Base-by-base conservation (phyloP, 371 early-diverging fungal species). In the Agmasoma carcini region DNA sequence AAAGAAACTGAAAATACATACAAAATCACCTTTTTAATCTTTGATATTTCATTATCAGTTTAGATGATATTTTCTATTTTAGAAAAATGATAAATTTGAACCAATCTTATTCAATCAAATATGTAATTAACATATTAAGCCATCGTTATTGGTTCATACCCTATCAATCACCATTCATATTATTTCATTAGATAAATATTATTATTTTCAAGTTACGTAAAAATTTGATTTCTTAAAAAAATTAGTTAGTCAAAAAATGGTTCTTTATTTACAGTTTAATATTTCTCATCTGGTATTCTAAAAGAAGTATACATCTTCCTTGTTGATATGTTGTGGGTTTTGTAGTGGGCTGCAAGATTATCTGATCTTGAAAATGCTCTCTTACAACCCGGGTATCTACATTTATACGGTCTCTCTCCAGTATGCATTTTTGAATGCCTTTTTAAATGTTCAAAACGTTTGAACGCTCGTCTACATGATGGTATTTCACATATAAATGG, bases 341-440 rank as follows among this genome's bases (percentile, higher is more conserved):
- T 71, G 14, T 55, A 65, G 55, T 77, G 77, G 50, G 76, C 76
- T 38, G 83, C 82, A 39, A 90, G 72, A 73, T 87, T 87, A 72
- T 88, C 89, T 25, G 84, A 83, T 44, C 89, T 78, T 9, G 84
- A 80, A 72, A 88, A 88, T 0, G 78, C 67, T 63, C 84, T 84
- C 27, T 75, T 76, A 68, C 90, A 89, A 47, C 80, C 80, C 0
- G 54, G 64, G 26, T 79, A 74, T 14, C 78, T 77, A 63, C 88
- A 87, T 51, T 78, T 78, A 71, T 79, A 86, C 0, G 89, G 89
- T 49, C 79, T 82, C 69, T 85, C 86, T 14, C 86, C 87, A 0
- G 85, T 85, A 59, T 87, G 87, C 5, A 85, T 86, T 61, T 85
- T 80, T 66, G 84, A 71, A 67, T 84, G 86, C 19, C 87, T 78